Evolutionary conservation across 2,329 filamentous ascomycete genomes (phyloP), one percentile per base, ranked within the genome.

Genomic region (Aureobasidium sp.): DNA sequence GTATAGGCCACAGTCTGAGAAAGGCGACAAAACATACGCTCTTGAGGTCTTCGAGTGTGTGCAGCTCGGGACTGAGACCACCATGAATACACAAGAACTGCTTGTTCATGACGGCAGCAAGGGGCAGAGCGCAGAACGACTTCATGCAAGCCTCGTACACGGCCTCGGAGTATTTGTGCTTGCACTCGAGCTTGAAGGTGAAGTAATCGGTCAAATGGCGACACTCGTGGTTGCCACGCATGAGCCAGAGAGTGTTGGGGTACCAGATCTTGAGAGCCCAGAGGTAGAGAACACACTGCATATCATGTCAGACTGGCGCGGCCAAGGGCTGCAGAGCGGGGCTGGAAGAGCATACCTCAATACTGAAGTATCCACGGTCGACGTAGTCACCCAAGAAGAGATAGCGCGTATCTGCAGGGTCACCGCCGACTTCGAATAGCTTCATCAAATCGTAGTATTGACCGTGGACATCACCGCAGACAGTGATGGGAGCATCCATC

Each of bases 401-500:
- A 77, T 99, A 99, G 72, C 94, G 82, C 34, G 94, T 99, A 79
- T 99, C 94, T 60, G 93, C 86, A 44, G 94, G 94, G 75, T 99
- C 94, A 67, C 94, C 94, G 68, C 94, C 94, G 57, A 99, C 94
- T 77, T 99, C 94, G 72, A 99, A 99, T 37, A 99, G 83, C 82
- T 99, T 99, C 94, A 99, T 99, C 73, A 99, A 79, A 76, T 99
- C 94, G 76, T 96, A 99, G 80, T 97, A 99, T 79, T 99, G 94
- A 68, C 94, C 94, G 77, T 99, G 94, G 61, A 99, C 92, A 72
- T 99, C 94, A 73, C 94, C 94, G 72, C 94, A 99, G 56, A 99
- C 94, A 11, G 94, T 99, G 73, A 99, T 99, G 65, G 94, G 94
- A 44, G 94, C 94, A 76, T 99, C 94, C 94, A 99, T 99, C 81